phyloP scores from a whole-genome alignment of 2,329 filamentous ascomycete genomes.

The Beauveria sp. region DNA sequence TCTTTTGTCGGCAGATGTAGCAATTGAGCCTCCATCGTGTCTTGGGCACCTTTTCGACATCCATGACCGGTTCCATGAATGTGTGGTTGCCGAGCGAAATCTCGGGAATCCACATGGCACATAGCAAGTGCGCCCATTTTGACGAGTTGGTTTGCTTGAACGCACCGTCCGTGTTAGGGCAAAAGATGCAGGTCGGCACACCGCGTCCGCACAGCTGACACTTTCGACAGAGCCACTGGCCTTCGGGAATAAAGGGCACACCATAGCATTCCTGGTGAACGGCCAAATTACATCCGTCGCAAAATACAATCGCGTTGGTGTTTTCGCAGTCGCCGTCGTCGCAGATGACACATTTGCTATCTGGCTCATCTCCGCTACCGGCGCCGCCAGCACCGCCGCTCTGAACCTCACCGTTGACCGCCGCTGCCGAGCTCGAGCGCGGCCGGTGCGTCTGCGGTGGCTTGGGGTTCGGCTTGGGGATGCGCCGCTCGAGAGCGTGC shows the following conservation, averaged over 20 bases:
- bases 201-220: constrained; percentile 92
- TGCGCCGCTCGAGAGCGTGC: constrained; percentile 91
- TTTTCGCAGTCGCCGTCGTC: constrained; percentile 99
- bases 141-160: constrained; percentile 97
- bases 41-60: constrained; percentile 94
- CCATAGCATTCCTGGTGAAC: constrained; percentile 99
- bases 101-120: constrained; percentile 97
- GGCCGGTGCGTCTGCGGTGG: constrained; percentile 91
- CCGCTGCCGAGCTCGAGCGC: constrained; percentile 85
- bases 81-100: constrained; percentile 92
- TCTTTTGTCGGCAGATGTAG: constrained; percentile 94
- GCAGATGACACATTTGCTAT: constrained; percentile 95
- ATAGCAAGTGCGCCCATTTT: constrained; percentile 94
- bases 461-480: constrained; percentile 94
- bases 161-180: constrained; percentile 91
- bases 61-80: constrained; percentile 97
- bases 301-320: constrained; percentile 98
- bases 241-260: constrained; percentile 96
- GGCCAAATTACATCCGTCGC: constrained; percentile 92
- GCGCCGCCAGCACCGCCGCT: constrained; percentile 32
- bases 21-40: constrained; percentile 89
- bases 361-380: constrained; percentile 63
- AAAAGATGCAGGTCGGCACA: constrained; percentile 94
- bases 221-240: constrained; percentile 95
- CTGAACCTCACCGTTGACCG: constrained; percentile 87